A percentile compares a stretch with the other conserved stretches of the same genome.
These are phyloP conservation scores for Niveomyces coronatus DNA, from an alignment of 2,329 filamentous ascomycete species.

Conservation along the genomic window DNA sequence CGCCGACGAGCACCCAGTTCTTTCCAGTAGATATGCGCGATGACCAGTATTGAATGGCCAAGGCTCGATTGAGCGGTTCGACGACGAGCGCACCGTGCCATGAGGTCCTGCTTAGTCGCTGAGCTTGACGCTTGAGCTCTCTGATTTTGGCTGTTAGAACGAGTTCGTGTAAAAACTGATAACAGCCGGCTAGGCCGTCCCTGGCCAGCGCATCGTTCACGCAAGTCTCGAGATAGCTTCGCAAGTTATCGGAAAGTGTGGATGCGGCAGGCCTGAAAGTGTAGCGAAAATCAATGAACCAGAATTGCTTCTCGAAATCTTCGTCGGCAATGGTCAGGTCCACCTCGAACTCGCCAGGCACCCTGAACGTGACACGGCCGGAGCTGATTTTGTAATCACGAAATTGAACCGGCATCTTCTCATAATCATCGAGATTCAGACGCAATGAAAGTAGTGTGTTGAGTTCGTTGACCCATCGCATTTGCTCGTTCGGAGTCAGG, in stretches of 20 bases:
- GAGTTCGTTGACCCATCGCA: slow-evolving; percentile 67
- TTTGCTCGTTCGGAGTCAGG: slow-evolving; percentile 59
- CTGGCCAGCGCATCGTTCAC: slow-evolving; percentile 61
- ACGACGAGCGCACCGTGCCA: slow-evolving; percentile 74
- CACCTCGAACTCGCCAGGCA: slow-evolving; percentile 79
- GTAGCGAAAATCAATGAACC: slow-evolving; percentile 87
- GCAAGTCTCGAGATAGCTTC: slow-evolving; percentile 55
- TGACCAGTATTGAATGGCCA: slow-evolving; percentile 89
- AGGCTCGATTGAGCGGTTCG: slow-evolving; percentile 67
- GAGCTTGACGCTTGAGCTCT: slow-evolving; percentile 68
- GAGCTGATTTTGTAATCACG: slow-evolving; percentile 67
- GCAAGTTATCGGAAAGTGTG: slow-evolving; percentile 51
- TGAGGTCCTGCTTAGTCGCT: slow-evolving; percentile 53
- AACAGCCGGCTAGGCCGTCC: slow-evolving; percentile 69
- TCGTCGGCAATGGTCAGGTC: slow-evolving; percentile 87
- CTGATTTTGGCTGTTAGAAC: slow-evolving; percentile 84
- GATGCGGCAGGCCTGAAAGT: slow-evolving; percentile 61
- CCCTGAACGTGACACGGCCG: slow-evolving; percentile 82
- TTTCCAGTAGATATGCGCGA: slow-evolving; percentile 47
- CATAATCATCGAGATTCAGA: slow-evolving; percentile 73
- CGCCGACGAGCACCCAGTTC: slow-evolving; percentile 84
- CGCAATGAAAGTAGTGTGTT: slow-evolving; percentile 76
- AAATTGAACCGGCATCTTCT: slow-evolving; percentile 66
- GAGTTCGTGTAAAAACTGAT: slow-evolving; percentile 78
- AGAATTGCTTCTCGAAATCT: slow-evolving; percentile 73